A percentile compares a stretch with the other conserved stretches of the same genome.
These are phyloP conservation scores for Hypholoma sublateritium DNA, from an alignment of 768 basidiomycete genomes.

Conservation along the genomic window DNA sequence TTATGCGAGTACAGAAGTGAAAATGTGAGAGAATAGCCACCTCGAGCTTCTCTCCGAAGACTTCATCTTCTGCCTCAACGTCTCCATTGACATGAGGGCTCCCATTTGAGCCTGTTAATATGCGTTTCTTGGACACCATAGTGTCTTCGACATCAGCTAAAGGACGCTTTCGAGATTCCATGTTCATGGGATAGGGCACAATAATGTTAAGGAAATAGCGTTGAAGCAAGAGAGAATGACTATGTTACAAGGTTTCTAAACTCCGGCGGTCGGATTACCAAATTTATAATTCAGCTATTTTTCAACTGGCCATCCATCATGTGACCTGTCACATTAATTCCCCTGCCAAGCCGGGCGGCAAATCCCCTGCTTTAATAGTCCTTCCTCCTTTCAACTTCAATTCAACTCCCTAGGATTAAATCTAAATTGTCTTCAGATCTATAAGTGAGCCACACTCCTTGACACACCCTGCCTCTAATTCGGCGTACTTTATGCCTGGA, in stretches of 20 bases:
- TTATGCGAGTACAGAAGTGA: slow-evolving; percentile 9
- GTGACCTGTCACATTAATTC: slow-evolving; percentile 2
- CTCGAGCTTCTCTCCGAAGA: slow-evolving; percentile 62
- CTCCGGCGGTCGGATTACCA: slow-evolving; percentile 41
- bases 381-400: not conserved
- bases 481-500: too few species aligned
- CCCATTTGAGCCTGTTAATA: slow-evolving; percentile 47
- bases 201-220: slow-evolving; percentile 19
- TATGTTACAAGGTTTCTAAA: slow-evolving; percentile 33
- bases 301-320: slow-evolving; percentile 1
- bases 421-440: too few species aligned
- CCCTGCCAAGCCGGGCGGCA: too few species aligned
- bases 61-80: slow-evolving; percentile 39
- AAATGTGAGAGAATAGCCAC: slow-evolving; percentile 33
- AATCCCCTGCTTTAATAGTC: not conserved
- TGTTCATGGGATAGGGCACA: slow-evolving; percentile 23
- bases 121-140: slow-evolving; percentile 54
- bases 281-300: slow-evolving; percentile 27
- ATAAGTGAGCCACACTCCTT: not conserved
- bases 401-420: too few species aligned
- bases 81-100: slow-evolving; percentile 56
- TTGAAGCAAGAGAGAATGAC: slow-evolving; percentile 15
- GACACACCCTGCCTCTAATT: not conserved
- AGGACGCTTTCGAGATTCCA: slow-evolving; percentile 64
- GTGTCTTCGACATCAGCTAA: slow-evolving; percentile 50